Conservation (phyloP, 148 eudicot species). For the Euryodendron excelsum region DNA sequence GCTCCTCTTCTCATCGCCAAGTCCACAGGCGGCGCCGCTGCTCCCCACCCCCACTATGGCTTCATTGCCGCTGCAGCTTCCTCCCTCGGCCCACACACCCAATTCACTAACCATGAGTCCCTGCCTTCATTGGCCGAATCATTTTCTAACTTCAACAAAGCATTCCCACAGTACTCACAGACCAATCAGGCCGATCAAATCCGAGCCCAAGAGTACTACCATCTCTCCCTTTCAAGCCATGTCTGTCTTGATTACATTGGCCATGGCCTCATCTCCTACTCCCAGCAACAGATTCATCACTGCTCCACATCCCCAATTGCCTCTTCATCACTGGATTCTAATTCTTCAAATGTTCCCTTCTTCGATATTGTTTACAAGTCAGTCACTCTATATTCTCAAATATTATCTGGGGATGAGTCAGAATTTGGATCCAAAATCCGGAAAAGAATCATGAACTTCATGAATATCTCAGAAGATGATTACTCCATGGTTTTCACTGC, state of each 20-base stretch:
- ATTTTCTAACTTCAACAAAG: slow-evolving; percentile 33
- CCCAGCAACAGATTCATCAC: slow-evolving; percentile 24
- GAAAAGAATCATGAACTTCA: slow-evolving; percentile 45
- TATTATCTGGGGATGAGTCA: slow-evolving; percentile 22
- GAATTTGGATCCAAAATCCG: slow-evolving; percentile 34
- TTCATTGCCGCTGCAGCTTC: slow-evolving; percentile 48
- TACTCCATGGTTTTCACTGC: slow-evolving; percentile 56
- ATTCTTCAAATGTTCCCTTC: slow-evolving; percentile 17
- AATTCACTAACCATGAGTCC: slow-evolving; percentile 73
- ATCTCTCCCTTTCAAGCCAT: slow-evolving; percentile 41
- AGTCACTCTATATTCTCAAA: slow-evolving; percentile 19
- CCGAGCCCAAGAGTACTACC: slow-evolving; percentile 47
- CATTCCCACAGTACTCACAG: slow-evolving; percentile 48
- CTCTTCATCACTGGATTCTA: slow-evolving; percentile 24
- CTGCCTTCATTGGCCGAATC: slow-evolving; percentile 50
- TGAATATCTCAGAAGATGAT: slow-evolving; percentile 62
- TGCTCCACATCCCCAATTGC: too few relatives aligned
- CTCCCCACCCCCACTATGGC: slow-evolving; percentile 33
- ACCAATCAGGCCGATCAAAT: slow-evolving; percentile 61
- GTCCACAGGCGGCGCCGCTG: slow-evolving; percentile 19
- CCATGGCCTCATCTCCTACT: slow-evolving; percentile 61
- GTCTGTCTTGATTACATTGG: slow-evolving; percentile 80
- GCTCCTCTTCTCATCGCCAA: slow-evolving; percentile 23
- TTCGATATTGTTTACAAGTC: slow-evolving; percentile 37
- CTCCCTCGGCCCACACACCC: slow-evolving; percentile 52